Evolutionary conservation across 2,329 filamentous ascomycete genomes (phyloP).

Genomic region (Cytospora paraplurivora): DNA sequence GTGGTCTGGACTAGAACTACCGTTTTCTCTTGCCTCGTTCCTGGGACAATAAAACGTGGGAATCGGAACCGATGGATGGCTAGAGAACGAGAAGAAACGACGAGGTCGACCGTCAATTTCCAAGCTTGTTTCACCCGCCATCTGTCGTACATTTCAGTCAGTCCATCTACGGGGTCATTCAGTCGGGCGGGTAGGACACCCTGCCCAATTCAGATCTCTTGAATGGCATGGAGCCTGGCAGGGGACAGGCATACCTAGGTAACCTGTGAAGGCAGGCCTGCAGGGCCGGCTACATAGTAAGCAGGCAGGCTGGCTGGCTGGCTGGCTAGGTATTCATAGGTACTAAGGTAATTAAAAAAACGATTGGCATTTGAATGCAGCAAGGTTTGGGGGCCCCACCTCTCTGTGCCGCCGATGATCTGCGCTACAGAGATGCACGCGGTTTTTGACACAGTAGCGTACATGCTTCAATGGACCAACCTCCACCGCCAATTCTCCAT

Average conservation of each 20-base stretch:
- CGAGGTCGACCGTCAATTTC: background rate
- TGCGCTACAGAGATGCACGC: conserved; percentile 16
- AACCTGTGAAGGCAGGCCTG: no score
- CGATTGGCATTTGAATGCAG: conserved; percentile 1
- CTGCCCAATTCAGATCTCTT: background rate
- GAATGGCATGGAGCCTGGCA: background rate
- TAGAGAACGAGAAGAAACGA: background rate
- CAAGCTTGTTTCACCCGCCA: background rate
- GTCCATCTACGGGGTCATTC: background rate
- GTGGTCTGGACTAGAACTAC: no score
- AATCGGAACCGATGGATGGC: background rate
- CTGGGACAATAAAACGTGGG: background rate
- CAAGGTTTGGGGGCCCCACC: background rate
- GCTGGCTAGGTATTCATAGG: background rate
- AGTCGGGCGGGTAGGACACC: background rate
- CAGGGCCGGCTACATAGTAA: no score
- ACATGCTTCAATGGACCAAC: background rate
- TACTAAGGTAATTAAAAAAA: background rate
- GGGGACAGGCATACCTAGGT: no score
- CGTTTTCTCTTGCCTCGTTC: background rate
- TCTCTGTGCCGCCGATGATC: conserved; percentile 14
- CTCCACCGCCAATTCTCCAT: background rate
- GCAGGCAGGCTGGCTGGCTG: background rate
- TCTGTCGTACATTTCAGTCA: background rate
- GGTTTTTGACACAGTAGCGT: background rate